A percentile compares a stretch with the other conserved stretches of the same genome.
Evolutionary conservation across 148 eudicot genomes (phyloP).

Genomic region (Spergularia marina): DNA sequence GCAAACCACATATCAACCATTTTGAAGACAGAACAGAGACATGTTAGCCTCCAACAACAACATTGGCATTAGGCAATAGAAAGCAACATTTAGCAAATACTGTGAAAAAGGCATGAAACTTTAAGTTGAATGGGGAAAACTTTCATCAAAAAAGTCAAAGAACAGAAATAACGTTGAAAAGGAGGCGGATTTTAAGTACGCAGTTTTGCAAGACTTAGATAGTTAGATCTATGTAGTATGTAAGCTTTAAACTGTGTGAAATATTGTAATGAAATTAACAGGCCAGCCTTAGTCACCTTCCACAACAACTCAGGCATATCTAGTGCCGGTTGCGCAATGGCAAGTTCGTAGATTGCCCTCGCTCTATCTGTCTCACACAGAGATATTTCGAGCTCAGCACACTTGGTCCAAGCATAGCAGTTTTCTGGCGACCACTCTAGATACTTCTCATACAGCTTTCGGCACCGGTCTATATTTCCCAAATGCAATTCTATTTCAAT

Average conservation of each 20-base stretch:
- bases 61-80: not conserved
- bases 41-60: not conserved
- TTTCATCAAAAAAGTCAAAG: too few species aligned
- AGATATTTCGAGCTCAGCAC: slow-evolving; percentile 82
- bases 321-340: slow-evolving; percentile 86
- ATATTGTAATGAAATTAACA: not conserved
- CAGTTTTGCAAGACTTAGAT: not conserved
- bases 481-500: slow-evolving; percentile 86
- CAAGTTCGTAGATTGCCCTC: slow-evolving; percentile 85
- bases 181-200: not conserved
- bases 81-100: not conserved
- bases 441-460: slow-evolving; percentile 85
- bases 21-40: not conserved
- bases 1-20: not conserved
- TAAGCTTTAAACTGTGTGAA: not conserved
- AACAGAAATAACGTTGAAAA: too few species aligned
- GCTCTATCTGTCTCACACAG: slow-evolving; percentile 85
- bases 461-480: slow-evolving; percentile 83
- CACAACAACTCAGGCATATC: slow-evolving; percentile 93
- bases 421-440: slow-evolving; percentile 93
- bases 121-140: not conserved
- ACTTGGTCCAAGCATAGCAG: slow-evolving; percentile 94
- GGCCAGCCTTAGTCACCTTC: slow-evolving; percentile 54
- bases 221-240: not conserved
- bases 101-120: not conserved